phyloP scores from a whole-genome alignment of 495 filamentous ascomycete genomes.

The Arthonia radiata region DNA sequence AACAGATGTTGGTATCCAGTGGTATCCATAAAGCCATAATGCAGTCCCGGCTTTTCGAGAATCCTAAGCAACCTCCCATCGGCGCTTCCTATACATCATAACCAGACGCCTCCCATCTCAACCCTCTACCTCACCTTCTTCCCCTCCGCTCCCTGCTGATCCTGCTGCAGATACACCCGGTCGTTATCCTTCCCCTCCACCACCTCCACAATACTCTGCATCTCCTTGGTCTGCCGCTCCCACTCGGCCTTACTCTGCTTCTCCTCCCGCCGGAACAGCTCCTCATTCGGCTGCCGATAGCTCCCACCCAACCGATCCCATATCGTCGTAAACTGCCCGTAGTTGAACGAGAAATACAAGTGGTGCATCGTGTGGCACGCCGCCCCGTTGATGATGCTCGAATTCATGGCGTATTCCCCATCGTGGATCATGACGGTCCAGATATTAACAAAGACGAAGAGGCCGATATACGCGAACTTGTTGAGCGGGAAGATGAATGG shows the following conservation, averaged over 20 bases:
- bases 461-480: slow-evolving; percentile 62
- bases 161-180: slow-evolving; percentile 32
- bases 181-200: slow-evolving; percentile 86
- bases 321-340: slow-evolving; percentile 85
- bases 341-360: slow-evolving; percentile 97
- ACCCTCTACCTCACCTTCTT: slow-evolving; percentile 19
- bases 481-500: slow-evolving; percentile 84
- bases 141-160: slow-evolving; percentile 8
- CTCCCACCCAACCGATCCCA: slow-evolving; percentile 83
- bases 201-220: slow-evolving; percentile 60
- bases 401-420: slow-evolving; percentile 81
- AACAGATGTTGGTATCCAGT: too few species aligned
- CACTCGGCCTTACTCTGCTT: slow-evolving; percentile 72
- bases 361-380: slow-evolving; percentile 79
- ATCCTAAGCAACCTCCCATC: too few species aligned
- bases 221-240: slow-evolving; percentile 58
- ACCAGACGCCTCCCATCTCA: too few species aligned
- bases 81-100: too few species aligned
- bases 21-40: too few species aligned
- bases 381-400: slow-evolving; percentile 74
- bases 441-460: slow-evolving; percentile 85
- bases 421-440: slow-evolving; percentile 96
- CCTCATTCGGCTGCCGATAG: slow-evolving; percentile 70
- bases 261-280: slow-evolving; percentile 63
- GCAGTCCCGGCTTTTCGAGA: too few species aligned